Evolutionary conservation across 2,329 filamentous ascomycete species (phyloP).

Genomic region (Pseudogymnoascus sp.): DNA sequence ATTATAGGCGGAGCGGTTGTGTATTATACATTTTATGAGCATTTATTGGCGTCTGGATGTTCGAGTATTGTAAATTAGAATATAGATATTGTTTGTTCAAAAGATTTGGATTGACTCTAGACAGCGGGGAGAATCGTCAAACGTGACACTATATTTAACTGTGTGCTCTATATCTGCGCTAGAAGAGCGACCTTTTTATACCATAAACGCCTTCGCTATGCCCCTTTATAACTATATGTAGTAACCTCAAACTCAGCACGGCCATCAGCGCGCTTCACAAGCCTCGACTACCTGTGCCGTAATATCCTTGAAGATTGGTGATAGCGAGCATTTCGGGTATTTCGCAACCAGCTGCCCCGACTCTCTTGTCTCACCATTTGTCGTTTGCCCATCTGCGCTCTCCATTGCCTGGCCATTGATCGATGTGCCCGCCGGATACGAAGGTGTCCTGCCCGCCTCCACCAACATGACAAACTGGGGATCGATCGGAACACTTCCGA

Average conservation of each 20-base stretch:
- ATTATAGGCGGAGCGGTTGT: conserved; percentile 19
- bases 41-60: conserved; percentile 14
- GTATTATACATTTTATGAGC: conserved; percentile 9
- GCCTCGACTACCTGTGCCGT: conserved; percentile 42
- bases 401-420: conserved; percentile 45
- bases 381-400: conserved; percentile 24
- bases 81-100: conserved; percentile 3
- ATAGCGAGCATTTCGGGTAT: conserved; percentile 64
- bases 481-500: conserved; percentile 86
- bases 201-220: conserved; percentile 5
- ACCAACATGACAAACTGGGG: conserved; percentile 83
- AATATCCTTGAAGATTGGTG: conserved; percentile 59
- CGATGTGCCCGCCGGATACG: conserved; percentile 60
- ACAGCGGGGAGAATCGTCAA: neutral
- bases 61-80: conserved; percentile 25
- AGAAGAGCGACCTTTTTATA: neutral
- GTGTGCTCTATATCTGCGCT: neutral
- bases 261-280: conserved; percentile 16
- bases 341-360: conserved; percentile 55
- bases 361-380: conserved; percentile 28
- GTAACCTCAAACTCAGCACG: neutral
- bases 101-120: neutral
- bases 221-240: neutral
- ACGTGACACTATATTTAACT: neutral
- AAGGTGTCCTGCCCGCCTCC: conserved; percentile 60